Base-by-base conservation (phyloP, 352 stramenopile genomes). In the Phytophthora tubulina region DNA sequence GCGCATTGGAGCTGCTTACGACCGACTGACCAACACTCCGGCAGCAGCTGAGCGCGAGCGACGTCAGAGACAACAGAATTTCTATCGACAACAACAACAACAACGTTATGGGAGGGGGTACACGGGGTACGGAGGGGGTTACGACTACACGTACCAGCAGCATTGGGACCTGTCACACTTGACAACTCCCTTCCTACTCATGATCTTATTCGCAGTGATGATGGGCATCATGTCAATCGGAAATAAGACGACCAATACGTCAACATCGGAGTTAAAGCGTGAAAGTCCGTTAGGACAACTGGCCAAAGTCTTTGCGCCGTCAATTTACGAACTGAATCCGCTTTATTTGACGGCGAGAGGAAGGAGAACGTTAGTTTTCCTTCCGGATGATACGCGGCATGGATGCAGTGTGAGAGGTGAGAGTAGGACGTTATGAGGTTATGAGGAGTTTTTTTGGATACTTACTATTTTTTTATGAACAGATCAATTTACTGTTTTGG, bases 401-500 rank as follows among this genome's bases (percentile, higher is more conserved):
- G 78, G 78, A 6, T 84, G 75, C 61, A 86, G 76, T 51, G 80
- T 92, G 10, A 73, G 83, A 79, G 84, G 86, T 94, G 57, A 71
- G n/a, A 46, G 3, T 27, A 11, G 14, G 14, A 3, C 3, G 1
- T 7, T 21, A 45, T 14, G 8, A 45, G 31, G 0, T 14, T 17
- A 14, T 45, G 45, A 41, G 61, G 15, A 15, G 15, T 35, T 13
- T 27, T 35, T 41, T 9, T 51, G 41, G 17, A 4, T 7, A 42
- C 7, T 31, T 54, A 31, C 0, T 51, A 17, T 15, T 42, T 67
- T n/a, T 35, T 41, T 60, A 0, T 50, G 61, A 63, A 32, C 46
- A 95, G 88, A 93, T 17, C 89, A 96, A 73, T 91, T 93, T 52
- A 74, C 60, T 14, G 46, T 84, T 15, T 78, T 93, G 10, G 86